phyloP scores from a whole-genome alignment of 768 basidiomycete species.

The Porphyrellus cyaneotinctus region DNA sequence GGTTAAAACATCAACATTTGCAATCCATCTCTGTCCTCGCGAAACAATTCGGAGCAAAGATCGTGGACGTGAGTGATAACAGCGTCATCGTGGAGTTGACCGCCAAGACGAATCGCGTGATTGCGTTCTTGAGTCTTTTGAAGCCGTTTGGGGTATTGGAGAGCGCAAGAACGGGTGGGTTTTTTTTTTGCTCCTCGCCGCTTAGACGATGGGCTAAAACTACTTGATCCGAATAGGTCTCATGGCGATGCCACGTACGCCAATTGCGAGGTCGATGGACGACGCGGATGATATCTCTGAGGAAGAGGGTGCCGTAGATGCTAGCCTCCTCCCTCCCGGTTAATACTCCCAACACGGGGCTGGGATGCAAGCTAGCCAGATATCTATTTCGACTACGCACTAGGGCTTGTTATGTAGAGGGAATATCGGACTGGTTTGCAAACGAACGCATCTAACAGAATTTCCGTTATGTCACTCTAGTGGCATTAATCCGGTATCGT shows the following conservation, averaged over 20 bases:
- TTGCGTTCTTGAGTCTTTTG: constrained; percentile 87
- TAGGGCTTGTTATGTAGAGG: not conserved
- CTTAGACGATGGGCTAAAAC: not conserved
- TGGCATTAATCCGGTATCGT: not conserved
- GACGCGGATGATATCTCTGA: constrained; percentile 55
- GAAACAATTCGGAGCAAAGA: constrained; percentile 83
- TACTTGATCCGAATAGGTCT: constrained; percentile 48
- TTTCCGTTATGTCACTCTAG: too few species aligned
- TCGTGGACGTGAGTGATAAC: constrained; percentile 94
- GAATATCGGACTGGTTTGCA: not conserved
- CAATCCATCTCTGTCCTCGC: constrained; percentile 84
- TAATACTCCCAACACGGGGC: constrained; percentile 33
- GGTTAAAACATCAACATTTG: constrained; percentile 84
- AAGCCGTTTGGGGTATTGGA: constrained; percentile 96
- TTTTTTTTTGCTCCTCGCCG: not conserved
- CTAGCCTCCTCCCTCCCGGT: constrained; percentile 91
- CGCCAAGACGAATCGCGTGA: constrained; percentile 86
- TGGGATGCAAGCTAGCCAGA: too few species aligned
- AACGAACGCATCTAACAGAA: not conserved
- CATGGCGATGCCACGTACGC: constrained; percentile 99
- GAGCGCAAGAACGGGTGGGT: constrained; percentile 86
- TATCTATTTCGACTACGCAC: not conserved
- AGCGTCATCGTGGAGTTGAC: constrained; percentile 93
- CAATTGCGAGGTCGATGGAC: constrained; percentile 58
- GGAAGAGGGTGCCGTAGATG: constrained; percentile 67